Base-by-base conservation (phyloP, 805 yeast genomes). In the Zygoascus flipseniorum region DNA sequence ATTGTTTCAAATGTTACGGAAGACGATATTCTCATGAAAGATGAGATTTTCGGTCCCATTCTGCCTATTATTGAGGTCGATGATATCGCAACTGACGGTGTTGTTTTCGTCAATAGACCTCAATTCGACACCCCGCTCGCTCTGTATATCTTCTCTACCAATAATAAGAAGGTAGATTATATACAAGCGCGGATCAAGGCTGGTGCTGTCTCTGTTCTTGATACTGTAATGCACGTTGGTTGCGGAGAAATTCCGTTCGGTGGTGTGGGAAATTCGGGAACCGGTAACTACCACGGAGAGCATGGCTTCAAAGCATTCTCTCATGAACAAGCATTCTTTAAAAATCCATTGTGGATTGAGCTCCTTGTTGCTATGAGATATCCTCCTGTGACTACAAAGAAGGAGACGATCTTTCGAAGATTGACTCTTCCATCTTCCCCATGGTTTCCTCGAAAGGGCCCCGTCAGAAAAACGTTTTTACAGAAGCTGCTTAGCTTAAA, bases 231-330 rank as follows among this genome's bases (percentile, higher is more conserved):
- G 62, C 95, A 89, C 57, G 88, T 80, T 44, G 90, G 81, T 0
- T 74, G 85, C 51, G 54, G 74, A 6, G 75, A 76, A 48, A 79
- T 87, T 2, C 97, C 97, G 26, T 92, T 90, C 69, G 98, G 98
- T 35, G 98, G 98, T 23, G 71, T 90, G 53, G 97, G 97, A 13
- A 65, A 65, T 14, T 87, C 96, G 0, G 98, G 98, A 1, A 72
- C 73, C 54, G 97, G 97, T 10, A 70, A 76, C 35, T 89, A 89
- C 69, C 97, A 89, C 65, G 96, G 97, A 2, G 70, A 69, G 56
- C 75, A 70, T 65, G 84, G 89, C 8, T 76, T 82, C 57, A 79
- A 81, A 46, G 74, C 85, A n/a, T 90, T 90, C 64, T 78, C 89
- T 1, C 95, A 87, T 66, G 79, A 79, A 64, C 77, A 95, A 61